Evolutionary conservation across 1,284 basidiomycete genomes (phyloP), one percentile per base, ranked within the genome.

Genomic region (Pulchroboletus neoregius): DNA sequence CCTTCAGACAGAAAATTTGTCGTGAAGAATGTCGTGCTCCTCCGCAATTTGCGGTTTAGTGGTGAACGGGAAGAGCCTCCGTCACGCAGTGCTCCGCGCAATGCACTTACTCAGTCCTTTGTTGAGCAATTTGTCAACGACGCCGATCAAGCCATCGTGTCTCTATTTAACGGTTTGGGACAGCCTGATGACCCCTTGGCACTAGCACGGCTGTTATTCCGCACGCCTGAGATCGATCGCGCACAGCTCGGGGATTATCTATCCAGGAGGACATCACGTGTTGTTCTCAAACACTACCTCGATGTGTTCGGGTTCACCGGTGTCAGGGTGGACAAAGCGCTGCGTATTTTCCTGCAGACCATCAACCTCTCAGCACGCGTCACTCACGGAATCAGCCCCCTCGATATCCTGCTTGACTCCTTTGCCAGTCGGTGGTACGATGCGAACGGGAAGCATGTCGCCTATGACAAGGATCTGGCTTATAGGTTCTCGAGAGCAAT

Each of bases 371-470:
- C 91, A 12, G 63, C 72, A 20, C 79, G 81, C 36, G 56, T 66
- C 28, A 55, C 65, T 4, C 71, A 73, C 40, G 71, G 72, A 49
- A 60, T 70, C 36, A 71, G 61, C 39, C 70, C 80, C 2, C 60
- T 85, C 28, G 84, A 89, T 47, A 76, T 79, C 50, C 72, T 91
- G 1, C 74, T 91, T 31, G 93, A 97, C 63, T 80, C 85, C 9
- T 94, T 99, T 62, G 89, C 93, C 6, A 77, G 80, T 52, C 79
- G 88, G 22, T 99, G 94, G 90, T 88, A 90, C 55, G 84, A 87
- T 49, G 85, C 87, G n/a, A 99, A 99, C 63, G 79, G 82, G 12
- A 75, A 76, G 37, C 74, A 79, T 27, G 79, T 93, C 20, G 77
- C 86, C 2, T 93, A 85, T 58, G 86, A 90, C 68, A 83, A 81